Evolutionary conservation across 2,329 filamentous ascomycete genomes (phyloP).

Genomic region (Exserohilum turcica): DNA sequence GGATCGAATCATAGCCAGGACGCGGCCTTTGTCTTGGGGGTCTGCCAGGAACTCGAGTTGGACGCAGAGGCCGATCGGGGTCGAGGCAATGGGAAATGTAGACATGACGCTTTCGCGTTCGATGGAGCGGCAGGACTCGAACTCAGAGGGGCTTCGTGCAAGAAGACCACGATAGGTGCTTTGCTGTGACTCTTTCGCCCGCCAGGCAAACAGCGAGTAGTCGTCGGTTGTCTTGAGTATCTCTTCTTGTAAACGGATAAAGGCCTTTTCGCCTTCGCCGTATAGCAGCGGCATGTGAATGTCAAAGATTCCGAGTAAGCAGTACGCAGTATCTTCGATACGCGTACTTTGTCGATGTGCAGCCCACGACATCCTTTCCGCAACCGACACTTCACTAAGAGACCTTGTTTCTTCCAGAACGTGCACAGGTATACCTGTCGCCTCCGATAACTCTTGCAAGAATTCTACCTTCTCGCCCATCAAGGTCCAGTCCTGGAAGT

Average conservation of each 20-base stretch:
- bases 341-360: conserved; percentile 33
- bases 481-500: conserved; percentile 30
- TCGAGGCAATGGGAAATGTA: conserved; percentile 24
- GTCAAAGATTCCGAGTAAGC: conserved; percentile 39
- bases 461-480: conserved; percentile 37
- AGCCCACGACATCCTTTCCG: conserved; percentile 40
- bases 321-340: conserved; percentile 38
- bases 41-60: conserved; percentile 31
- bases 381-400: conserved; percentile 27
- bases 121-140: conserved; percentile 24
- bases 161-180: conserved; percentile 33
- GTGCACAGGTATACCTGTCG: conserved; percentile 33
- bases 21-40: conserved; percentile 18
- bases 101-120: conserved; percentile 29
- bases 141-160: conserved; percentile 30
- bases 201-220: conserved; percentile 37
- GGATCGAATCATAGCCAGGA: conserved; percentile 28
- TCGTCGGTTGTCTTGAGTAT: conserved; percentile 37
- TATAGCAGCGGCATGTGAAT: conserved; percentile 40
- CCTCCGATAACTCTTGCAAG: conserved; percentile 26
- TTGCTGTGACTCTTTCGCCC: conserved; percentile 16
- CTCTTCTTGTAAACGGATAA: conserved; percentile 35
- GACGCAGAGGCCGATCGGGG: conserved; percentile 30
- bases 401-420: conserved; percentile 26
- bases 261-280: conserved; percentile 37